Percentiles rank a stretch among this genome's conserved stretches.
These are phyloP conservation scores for Aspergillus thermomutatus DNA, from an alignment of 2,329 filamentous ascomycete species.

Conservation along the genomic window DNA sequence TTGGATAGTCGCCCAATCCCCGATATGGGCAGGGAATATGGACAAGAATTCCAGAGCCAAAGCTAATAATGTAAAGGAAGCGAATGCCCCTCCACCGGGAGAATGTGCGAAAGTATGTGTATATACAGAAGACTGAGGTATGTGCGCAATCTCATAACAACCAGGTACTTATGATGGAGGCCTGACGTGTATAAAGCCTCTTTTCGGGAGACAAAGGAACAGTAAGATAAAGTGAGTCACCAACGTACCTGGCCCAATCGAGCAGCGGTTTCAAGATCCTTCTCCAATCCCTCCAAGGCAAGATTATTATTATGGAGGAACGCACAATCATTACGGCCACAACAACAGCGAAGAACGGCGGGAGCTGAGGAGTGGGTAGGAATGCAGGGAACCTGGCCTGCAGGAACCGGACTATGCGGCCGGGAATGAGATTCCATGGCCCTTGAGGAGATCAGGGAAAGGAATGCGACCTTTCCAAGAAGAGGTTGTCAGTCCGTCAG, in stretches of 20 bases:
- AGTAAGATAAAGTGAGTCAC: slow-evolving; percentile 11
- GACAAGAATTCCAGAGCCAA: slow-evolving; percentile 11
- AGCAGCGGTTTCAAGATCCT: slow-evolving; percentile 81
- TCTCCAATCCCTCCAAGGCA: slow-evolving; percentile 76
- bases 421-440: slow-evolving; percentile 25
- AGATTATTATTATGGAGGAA: slow-evolving; percentile 77
- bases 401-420: slow-evolving; percentile 22
- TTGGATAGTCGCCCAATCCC: background rate
- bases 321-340: slow-evolving; percentile 73
- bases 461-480: slow-evolving; percentile 10
- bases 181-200: background rate
- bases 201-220: background rate
- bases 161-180: background rate
- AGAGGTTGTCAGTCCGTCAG: background rate
- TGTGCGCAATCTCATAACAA: slow-evolving; percentile 2
- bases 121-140: background rate
- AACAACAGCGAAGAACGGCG: slow-evolving; percentile 65
- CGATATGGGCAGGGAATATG: background rate
- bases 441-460: background rate
- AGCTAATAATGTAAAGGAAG: slow-evolving; percentile 10
- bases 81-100: background rate
- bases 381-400: slow-evolving; percentile 27
- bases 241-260: slow-evolving; percentile 83
- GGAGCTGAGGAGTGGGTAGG: slow-evolving; percentile 27
- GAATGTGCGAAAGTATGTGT: slow-evolving; percentile 7